Evolutionary conservation across 345 rosid species (phyloP).

Genomic region (Eucalyptus pauciflora): DNA sequence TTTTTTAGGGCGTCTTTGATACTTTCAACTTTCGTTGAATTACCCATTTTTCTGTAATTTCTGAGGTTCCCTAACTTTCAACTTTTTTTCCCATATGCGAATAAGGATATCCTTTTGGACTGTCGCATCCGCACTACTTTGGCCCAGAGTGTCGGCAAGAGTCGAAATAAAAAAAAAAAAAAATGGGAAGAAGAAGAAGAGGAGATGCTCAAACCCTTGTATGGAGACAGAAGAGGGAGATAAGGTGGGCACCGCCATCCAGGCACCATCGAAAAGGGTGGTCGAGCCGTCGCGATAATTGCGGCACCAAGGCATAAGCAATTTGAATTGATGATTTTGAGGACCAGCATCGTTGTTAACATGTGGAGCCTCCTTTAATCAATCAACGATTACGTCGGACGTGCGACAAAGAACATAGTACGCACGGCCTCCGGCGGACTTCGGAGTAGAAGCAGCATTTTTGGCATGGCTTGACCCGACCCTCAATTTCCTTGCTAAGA

Average conservation of each 20-base stretch:
- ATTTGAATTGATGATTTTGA: background rate
- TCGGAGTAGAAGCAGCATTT: background rate
- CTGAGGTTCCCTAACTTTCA: background rate
- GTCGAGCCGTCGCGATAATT: background rate
- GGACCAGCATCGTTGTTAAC: background rate
- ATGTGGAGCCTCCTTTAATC: background rate
- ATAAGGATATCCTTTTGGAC: background rate
- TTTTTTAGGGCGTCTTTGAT: background rate
- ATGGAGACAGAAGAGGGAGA: background rate
- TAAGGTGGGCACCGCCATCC: background rate
- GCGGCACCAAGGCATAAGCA: background rate
- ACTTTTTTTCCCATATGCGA: background rate
- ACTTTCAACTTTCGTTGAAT: background rate
- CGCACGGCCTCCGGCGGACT: background rate
- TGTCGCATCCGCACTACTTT: accelerated
- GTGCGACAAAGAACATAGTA: background rate
- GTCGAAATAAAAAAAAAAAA: background rate
- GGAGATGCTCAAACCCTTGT: background rate
- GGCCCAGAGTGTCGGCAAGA: accelerated
- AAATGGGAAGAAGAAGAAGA: background rate
- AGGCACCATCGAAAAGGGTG: background rate
- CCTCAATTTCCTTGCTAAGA: background rate
- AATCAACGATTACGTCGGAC: accelerated
- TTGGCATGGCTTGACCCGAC: background rate
- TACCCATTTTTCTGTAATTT: background rate